Evolutionary conservation across 305 asterid species (phyloP).

Genomic region (Euphrasia arctica): DNA sequence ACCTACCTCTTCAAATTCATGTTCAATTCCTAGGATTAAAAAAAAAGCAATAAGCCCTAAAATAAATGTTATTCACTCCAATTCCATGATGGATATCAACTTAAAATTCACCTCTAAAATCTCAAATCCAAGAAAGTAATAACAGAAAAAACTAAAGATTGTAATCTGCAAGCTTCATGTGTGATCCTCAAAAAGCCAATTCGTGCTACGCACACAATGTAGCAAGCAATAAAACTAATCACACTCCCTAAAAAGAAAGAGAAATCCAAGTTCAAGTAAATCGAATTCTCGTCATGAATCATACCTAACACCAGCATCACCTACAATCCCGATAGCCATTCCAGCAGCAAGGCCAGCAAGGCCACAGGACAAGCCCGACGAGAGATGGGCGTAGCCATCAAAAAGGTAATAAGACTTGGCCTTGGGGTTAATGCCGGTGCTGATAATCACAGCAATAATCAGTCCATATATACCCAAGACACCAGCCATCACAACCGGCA

Average conservation of each 20-base stretch:
- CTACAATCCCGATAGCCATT: slow-evolving; percentile 82
- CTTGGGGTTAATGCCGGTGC: slow-evolving; percentile 71
- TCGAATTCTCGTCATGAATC: not conserved
- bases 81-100: no score
- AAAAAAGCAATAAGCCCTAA: no score
- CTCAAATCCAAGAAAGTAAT: no score
- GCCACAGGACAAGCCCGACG: slow-evolving; percentile 64
- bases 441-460: slow-evolving; percentile 74
- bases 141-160: no score
- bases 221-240: not conserved
- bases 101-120: no score
- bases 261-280: not conserved
- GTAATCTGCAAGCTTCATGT: no score
- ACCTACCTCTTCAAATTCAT: no score
- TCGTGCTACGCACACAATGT: no score
- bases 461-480: slow-evolving; percentile 71
- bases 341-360: slow-evolving; percentile 79
- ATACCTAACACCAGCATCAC: slow-evolving; percentile 87
- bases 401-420: slow-evolving; percentile 61
- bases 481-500: slow-evolving; percentile 83
- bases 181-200: no score
- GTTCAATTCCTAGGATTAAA: no score
- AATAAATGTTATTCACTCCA: no score
- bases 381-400: slow-evolving; percentile 70
- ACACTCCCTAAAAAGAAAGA: not conserved